Evolutionary conservation across 2,329 filamentous ascomycete species (phyloP).

Genomic region (Neopestalotiopsis clavispora): DNA sequence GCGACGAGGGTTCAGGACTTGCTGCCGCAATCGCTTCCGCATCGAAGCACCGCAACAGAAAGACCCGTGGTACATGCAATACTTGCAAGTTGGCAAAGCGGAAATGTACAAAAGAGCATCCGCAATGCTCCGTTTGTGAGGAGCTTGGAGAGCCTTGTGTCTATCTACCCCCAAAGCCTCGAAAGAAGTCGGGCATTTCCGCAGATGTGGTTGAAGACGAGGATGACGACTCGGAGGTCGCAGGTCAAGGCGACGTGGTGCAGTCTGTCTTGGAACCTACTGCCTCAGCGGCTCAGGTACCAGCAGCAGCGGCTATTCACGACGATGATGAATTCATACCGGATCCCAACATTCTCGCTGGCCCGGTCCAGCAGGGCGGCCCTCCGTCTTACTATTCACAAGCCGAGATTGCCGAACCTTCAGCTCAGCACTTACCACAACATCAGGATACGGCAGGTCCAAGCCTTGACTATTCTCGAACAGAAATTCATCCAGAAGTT

Average conservation of each 20-base stretch:
- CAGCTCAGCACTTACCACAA: neutral
- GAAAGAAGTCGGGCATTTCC: constrained; percentile 31
- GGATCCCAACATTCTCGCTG: constrained; percentile 37
- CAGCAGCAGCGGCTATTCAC: constrained; percentile 22
- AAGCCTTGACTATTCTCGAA: constrained; percentile 25
- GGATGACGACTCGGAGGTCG: constrained; percentile 22
- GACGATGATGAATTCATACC: constrained; percentile 39
- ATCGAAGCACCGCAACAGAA: constrained; percentile 28
- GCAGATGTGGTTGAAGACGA: constrained; percentile 26
- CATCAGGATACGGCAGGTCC: neutral
- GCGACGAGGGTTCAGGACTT: neutral
- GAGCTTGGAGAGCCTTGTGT: constrained; percentile 30
- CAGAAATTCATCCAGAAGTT: constrained; percentile 22
- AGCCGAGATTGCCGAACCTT: constrained; percentile 8
- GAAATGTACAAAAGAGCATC: constrained; percentile 41
- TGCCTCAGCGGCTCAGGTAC: constrained; percentile 8
- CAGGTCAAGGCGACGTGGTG: constrained; percentile 18
- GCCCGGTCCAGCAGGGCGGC: constrained; percentile 23
- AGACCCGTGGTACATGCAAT: constrained; percentile 39
- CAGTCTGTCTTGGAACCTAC: constrained; percentile 14
- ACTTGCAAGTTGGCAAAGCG: constrained; percentile 35
- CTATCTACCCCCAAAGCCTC: constrained; percentile 34
- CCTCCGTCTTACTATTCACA: constrained; percentile 9
- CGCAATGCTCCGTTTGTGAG: constrained; percentile 36
- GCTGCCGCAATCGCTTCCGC: neutral